Evolutionary conservation across 257 asterid species (phyloP), one percentile per base, ranked within the genome.

Genomic region (Paulownia fortunei): DNA sequence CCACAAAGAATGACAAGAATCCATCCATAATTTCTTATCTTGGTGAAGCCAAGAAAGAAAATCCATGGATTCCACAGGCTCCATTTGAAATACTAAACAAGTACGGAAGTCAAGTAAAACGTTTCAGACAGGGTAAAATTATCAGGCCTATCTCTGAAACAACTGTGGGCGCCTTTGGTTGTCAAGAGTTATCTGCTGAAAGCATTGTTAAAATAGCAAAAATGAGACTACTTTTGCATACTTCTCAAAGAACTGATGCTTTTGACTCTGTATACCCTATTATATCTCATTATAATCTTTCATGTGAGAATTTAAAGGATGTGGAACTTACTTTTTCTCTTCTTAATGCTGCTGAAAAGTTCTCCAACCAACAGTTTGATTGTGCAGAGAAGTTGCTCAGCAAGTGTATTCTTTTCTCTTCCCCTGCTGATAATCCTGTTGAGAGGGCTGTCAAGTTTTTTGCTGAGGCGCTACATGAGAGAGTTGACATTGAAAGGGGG

Each of bases 381-480:
- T 47, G 76, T 54, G 92, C 86, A 24, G 80, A 60, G 18, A 75
- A 75, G 24, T 24, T 76, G 63, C 82, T 84, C 36, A 21, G 24
- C 13, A 47, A 66, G 24, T 85, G 88, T 68, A 15, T 42, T 26
- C 49, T 0, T 3, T 30, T 80, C 24, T 77, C 86, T 56, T 68
- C 74, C 15, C 18, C 36, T 23, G 24, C 65, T 15, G 86, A 79
- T 0, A 82, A 9, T 66, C 79, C 84, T 12, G 65, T 69, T 2
- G 81, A 82, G 36, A 84, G 86, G 67, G 72, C 72, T 1, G 82
- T 71, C 3, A 62, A 56, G 42, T 82, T 70, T 10, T 77, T 84
- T 8, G 37, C 84, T 5, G 74, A 75, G 46, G 89, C 92, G 41
- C 82, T 88, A 59, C 32, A 74, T 6, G 81, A 82, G 78, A 81